Evolutionary conservation across 306 rosid genomes (phyloP), one percentile per base, ranked within the genome.

Genomic region (Fragaria iinumae): DNA sequence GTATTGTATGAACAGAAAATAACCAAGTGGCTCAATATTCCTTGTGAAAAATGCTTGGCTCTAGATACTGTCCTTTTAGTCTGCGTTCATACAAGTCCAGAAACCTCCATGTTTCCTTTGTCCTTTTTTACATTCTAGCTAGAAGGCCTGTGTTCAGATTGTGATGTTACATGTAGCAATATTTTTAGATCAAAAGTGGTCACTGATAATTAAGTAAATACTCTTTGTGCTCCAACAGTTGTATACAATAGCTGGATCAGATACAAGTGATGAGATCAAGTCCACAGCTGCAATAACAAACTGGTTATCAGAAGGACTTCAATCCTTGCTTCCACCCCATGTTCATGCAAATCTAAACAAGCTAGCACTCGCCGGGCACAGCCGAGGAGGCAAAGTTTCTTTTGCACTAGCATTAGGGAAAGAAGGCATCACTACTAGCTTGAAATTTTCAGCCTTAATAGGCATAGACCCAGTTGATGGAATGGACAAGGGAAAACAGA

Each of bases 401-500:
- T 94, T 94, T 76, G 96, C 97, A 1, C 76, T 91, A 14, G 94
- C 96, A 38, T 76, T 87, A 14, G 82, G 72, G 48, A 87, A 86
- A 67, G 76, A 72, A 75, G 43, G 41, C 47, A 76, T 41, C 69
- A 83, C 88, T 2, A 71, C 81, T 29, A 48, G 64, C 63, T 80
- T 87, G 20, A 90, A 89, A 65, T 83, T 89, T 76, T 89, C 96
- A 59, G 96, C 95, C 41, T 69, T 91, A 27, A 85, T 94, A 32
- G 98, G 96, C 64, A 84, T 94, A 23, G 97, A 94, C 70, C 98
- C 98, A 3, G 97, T 94, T 36, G 98, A 94, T 81, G 98, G 98
- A 79, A 85, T 82, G 84, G 90, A 76, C 73, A 81, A 27, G 48
- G 95, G 97, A 68, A 86, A 77, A 72, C 97, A 91, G 84, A 94